Evolutionary conservation across 2,329 filamentous ascomycete genomes (phyloP).

Genomic region (Amylocarpus encephaloides): DNA sequence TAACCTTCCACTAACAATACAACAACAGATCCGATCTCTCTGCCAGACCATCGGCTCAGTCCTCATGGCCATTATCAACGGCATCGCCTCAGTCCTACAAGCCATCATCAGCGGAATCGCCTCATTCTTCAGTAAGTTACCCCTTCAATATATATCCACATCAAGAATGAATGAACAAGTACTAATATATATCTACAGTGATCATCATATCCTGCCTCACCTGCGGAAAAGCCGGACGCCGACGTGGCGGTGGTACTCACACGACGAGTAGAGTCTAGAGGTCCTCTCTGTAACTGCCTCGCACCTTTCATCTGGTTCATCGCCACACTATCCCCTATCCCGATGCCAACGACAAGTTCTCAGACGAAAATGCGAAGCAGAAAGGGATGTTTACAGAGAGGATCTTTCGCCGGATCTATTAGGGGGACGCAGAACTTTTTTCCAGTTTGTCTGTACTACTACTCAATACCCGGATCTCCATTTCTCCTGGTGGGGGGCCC

Average conservation of each 20-base stretch:
- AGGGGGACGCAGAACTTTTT: no score
- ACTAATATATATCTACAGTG: constrained; percentile 4
- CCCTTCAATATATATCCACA: not conserved
- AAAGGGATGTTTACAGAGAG: no score
- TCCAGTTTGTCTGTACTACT: no score
- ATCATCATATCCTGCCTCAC: constrained; percentile 29
- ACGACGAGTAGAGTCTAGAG: constrained; percentile 7
- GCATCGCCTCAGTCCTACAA: constrained; percentile 38
- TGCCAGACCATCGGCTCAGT: constrained; percentile 31
- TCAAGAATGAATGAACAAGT: no score
- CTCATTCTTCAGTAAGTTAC: constrained; percentile 27
- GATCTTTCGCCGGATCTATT: no score
- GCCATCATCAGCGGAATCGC: constrained; percentile 30
- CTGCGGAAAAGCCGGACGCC: constrained; percentile 24
- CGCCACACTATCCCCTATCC: not conserved
- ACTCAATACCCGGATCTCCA: no score
- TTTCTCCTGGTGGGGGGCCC: no score
- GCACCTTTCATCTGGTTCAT: not conserved
- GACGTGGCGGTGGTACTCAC: not conserved
- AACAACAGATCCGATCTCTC: constrained; percentile 28
- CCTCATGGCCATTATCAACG: constrained; percentile 46
- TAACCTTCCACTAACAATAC: constrained; percentile 8
- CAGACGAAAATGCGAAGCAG: not conserved
- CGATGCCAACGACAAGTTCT: not conserved
- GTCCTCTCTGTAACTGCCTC: constrained; percentile 4